Percentiles rank a stretch among this genome's conserved stretches.
Conservation (phyloP, 2,329 filamentous ascomycete species). For the Cadophora sp. region DNA sequence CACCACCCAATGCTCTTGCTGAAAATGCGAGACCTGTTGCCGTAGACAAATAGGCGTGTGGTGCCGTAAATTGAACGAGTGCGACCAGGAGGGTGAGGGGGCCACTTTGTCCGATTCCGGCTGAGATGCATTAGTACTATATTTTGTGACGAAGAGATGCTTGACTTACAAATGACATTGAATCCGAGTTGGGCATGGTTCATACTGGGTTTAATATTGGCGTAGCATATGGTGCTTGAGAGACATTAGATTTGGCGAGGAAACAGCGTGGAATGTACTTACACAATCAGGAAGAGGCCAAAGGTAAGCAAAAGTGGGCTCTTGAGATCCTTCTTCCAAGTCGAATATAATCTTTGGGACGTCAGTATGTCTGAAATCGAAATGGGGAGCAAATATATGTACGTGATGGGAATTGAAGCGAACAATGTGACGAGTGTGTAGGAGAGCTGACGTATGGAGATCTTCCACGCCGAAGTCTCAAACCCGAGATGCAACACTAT, state of each 20-base stretch:
- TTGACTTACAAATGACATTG: slow-evolving; percentile 49
- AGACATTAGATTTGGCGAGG: slow-evolving; percentile 18
- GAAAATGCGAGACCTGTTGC: slow-evolving; percentile 61
- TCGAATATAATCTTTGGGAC: slow-evolving; percentile 50
- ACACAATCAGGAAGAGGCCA: slow-evolving; percentile 54
- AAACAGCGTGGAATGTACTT: slow-evolving; percentile 36
- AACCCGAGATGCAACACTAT: slow-evolving; percentile 58
- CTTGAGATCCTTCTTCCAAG: slow-evolving; percentile 56
- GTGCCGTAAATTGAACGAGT: slow-evolving; percentile 59
- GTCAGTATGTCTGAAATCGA: slow-evolving; percentile 1
- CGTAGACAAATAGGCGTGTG: slow-evolving; percentile 59
- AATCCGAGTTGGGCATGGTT: slow-evolving; percentile 54
- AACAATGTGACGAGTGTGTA: slow-evolving; percentile 51
- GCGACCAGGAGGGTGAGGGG: slow-evolving; percentile 58
- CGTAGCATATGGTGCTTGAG: slow-evolving; percentile 53
- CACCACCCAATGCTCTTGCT: slow-evolving; percentile 58
- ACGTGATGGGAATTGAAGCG: slow-evolving; percentile 52
- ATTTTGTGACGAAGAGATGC: not conserved
- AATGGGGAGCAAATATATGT: slow-evolving; percentile 32
- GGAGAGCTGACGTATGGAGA: slow-evolving; percentile 56
- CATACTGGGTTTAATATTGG: slow-evolving; percentile 53
- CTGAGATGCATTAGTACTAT: slow-evolving; percentile 29
- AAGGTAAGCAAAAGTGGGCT: slow-evolving; percentile 55
- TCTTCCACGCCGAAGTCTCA: slow-evolving; percentile 53
- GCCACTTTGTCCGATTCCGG: slow-evolving; percentile 56